A percentile compares a stretch with the other conserved stretches of the same genome.
These are phyloP conservation scores for Crepidotus variabilis DNA, from an alignment of 768 basidiomycete genomes.

Conservation along the genomic window DNA sequence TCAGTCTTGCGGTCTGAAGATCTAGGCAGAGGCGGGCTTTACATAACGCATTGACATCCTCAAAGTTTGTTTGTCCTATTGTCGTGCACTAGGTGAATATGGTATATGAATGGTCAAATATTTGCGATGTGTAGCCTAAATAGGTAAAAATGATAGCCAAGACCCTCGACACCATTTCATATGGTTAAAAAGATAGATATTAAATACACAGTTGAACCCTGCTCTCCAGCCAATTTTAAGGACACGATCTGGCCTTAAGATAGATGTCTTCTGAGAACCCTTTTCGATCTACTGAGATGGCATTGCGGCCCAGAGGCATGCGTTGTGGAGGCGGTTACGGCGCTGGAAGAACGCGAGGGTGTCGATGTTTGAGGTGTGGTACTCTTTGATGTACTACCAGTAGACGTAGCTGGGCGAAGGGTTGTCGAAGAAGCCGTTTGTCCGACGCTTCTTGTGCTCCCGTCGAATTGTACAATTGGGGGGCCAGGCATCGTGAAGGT, in stretches of 20 bases:
- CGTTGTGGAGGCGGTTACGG: slow-evolving; percentile 1
- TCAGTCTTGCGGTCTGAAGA: no score
- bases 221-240: not conserved
- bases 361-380: slow-evolving; percentile 2
- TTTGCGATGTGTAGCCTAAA: no score
- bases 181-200: not conserved
- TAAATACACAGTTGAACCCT: not conserved
- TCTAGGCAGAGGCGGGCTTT: no score
- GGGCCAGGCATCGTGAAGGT: slow-evolving; percentile 35
- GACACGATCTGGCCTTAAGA: not conserved
- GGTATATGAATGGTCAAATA: no score
- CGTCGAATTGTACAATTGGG: slow-evolving; percentile 26
- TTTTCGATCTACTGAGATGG: slow-evolving; percentile 16
- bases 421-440: slow-evolving; percentile 6
- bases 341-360: not conserved
- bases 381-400: slow-evolving; percentile 8
- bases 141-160: no score
- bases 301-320: slow-evolving; percentile 16
- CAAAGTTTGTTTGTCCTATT: no score
- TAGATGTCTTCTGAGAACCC: slow-evolving; percentile 10
- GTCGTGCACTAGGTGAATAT: no score
- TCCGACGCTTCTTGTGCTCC: slow-evolving; percentile 16
- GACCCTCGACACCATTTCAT: no score
- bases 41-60: no score
- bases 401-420: slow-evolving; percentile 2